A percentile compares a stretch with the other conserved stretches of the same genome.
These are phyloP conservation scores for Fusarium secorum DNA, from an alignment of 2,329 filamentous ascomycete species.

Conservation along the genomic window DNA sequence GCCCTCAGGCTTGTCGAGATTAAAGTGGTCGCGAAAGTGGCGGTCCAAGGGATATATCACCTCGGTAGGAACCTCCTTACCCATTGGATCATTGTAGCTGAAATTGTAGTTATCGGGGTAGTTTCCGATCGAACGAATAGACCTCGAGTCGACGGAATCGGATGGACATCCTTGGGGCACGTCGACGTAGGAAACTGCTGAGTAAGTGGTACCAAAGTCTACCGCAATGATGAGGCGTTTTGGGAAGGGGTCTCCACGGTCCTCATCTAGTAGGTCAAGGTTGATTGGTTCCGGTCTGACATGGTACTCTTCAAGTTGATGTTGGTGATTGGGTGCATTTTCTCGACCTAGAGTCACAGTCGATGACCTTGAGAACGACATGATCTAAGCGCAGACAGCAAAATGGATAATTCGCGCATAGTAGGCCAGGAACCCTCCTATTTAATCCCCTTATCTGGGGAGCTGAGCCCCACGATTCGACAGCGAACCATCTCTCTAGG, in stretches of 20 bases:
- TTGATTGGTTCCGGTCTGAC: neutral
- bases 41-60: neutral
- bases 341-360: neutral
- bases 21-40: neutral
- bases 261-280: neutral
- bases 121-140: neutral
- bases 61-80: neutral
- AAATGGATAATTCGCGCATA: neutral
- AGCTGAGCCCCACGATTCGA: neutral
- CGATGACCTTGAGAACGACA: neutral
- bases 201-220: neutral
- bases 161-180: neutral
- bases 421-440: rapidly evolving
- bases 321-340: neutral
- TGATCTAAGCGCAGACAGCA: neutral
- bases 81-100: neutral
- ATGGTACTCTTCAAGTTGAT: neutral
- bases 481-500: neutral
- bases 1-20: neutral
- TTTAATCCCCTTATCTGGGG: rapidly evolving
- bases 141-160: neutral
- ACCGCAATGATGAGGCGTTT: neutral
- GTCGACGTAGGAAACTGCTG: neutral
- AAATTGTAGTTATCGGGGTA: neutral
- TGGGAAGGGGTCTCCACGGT: rapidly evolving